Evolutionary conservation across 352 stramenopile species (phyloP).

Genomic region (Globisporangium radiosum): DNA sequence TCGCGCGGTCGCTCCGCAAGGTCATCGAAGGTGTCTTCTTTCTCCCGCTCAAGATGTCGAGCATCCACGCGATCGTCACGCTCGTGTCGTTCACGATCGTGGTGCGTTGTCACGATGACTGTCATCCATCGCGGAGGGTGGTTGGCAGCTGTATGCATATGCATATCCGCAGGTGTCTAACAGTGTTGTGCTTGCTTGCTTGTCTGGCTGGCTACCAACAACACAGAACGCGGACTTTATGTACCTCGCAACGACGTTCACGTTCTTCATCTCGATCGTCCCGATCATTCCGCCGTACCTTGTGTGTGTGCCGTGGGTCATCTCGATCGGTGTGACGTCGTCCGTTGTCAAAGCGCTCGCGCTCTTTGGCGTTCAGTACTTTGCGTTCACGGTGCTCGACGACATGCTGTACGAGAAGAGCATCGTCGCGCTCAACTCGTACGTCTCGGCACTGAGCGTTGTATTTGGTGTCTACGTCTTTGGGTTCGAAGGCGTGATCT

Average conservation of each 20-base stretch:
- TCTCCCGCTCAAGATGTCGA: conserved; percentile 84
- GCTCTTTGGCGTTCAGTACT: conserved; percentile 79
- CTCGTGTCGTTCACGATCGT: conserved; percentile 83
- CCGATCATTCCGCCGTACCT: conserved; percentile 83
- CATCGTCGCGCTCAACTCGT: conserved; percentile 79
- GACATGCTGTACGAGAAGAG: conserved; percentile 88
- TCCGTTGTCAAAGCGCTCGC: conserved; percentile 77
- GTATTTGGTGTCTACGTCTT: conserved; percentile 87
- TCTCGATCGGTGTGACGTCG: conserved; percentile 70
- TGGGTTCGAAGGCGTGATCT: conserved; percentile 84
- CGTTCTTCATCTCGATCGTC: conserved; percentile 87
- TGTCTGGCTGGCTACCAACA: not conserved
- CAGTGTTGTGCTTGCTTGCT: not conserved
- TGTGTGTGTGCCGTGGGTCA: conserved; percentile 78
- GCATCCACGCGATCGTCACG: conserved; percentile 82
- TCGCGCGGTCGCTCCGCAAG: conserved; percentile 64
- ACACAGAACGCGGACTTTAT: conserved; percentile 78
- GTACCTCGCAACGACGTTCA: conserved; percentile 78
- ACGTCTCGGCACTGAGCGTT: conserved; percentile 80
- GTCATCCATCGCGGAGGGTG: not conserved
- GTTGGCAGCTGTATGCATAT: not conserved
- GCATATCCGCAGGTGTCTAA: too few species aligned
- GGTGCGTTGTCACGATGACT: conserved; percentile 29
- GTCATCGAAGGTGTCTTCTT: conserved; percentile 86
- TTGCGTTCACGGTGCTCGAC: conserved; percentile 79